Percentiles rank a stretch among this genome's conserved stretches.
Conservation (phyloP, 495 filamentous ascomycete species). For the Hypoxylon fuscum region DNA sequence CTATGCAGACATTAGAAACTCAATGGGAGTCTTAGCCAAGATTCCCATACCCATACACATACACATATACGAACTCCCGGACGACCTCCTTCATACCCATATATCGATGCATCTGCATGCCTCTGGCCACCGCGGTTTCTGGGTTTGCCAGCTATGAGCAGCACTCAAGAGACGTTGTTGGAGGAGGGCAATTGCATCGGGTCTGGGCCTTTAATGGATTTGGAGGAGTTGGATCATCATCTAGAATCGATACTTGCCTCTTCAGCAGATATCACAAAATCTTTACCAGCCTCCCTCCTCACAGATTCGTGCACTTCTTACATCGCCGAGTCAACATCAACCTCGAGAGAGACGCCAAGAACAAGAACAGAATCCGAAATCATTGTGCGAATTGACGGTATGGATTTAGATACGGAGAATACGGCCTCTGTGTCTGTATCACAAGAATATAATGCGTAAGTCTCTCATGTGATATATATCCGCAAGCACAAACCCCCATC, state of each 20-base stretch:
- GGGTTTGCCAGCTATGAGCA: conserved; percentile 41
- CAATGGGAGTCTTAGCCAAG: conserved; percentile 44
- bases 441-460: conserved; percentile 37
- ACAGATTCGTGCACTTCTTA: conserved; percentile 30
- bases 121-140: conserved; percentile 30
- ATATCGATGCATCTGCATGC: conserved; percentile 42
- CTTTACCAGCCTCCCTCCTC: conserved; percentile 35
- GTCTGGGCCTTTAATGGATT: conserved; percentile 28
- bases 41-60: conserved; percentile 4
- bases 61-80: conserved; percentile 35
- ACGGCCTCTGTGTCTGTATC: conserved; percentile 25
- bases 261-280: conserved; percentile 32
- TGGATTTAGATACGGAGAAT: conserved; percentile 31
- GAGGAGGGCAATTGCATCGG: conserved; percentile 40
- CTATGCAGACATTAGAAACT: conserved; percentile 22
- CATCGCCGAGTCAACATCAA: conserved; percentile 19
- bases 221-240: conserved; percentile 37
- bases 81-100: conserved; percentile 39
- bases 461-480: conserved; percentile 35
- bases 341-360: conserved; percentile 36
- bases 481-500: background rate
- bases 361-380: conserved; percentile 42
- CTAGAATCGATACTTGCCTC: conserved; percentile 34
- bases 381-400: conserved; percentile 40
- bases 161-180: conserved; percentile 35